Percentiles rank a stretch among this genome's conserved stretches.
phyloP scores from a whole-genome alignment of 2,329 filamentous ascomycete genomes.

The Cladobotryum protrusum region DNA sequence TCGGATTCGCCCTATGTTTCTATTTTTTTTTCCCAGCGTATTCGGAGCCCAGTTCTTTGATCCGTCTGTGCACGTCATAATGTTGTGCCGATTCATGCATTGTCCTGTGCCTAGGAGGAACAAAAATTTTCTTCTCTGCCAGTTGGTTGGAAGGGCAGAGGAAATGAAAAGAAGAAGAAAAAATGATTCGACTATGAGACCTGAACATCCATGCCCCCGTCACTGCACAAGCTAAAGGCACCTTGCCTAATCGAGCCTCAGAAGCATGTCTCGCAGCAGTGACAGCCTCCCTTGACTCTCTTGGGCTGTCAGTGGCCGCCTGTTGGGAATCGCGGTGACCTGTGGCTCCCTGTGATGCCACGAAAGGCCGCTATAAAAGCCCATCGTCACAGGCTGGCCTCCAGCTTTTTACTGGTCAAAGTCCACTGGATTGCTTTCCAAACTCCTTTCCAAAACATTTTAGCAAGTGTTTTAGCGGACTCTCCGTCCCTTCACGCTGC shows the following conservation, averaged over 20 bases:
- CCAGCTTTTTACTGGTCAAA: background rate
- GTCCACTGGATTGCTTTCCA: too few species aligned
- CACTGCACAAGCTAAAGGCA: too few species aligned
- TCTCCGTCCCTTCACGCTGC: too few species aligned
- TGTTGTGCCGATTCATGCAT: too few species aligned
- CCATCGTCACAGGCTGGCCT: background rate
- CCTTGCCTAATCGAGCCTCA: slow-evolving; percentile 6
- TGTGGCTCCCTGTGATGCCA: slow-evolving; percentile 1
- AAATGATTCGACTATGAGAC: background rate
- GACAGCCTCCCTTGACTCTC: background rate
- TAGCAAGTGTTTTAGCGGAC: too few species aligned
- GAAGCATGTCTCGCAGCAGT: slow-evolving; percentile 11
- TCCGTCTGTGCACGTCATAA: too few species aligned
- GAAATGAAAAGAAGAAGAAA: too few species aligned
- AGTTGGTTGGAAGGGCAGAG: background rate
- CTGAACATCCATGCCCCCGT: background rate
- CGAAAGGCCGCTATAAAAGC: background rate
- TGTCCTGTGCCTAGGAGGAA: too few species aligned
- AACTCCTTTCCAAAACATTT: too few species aligned
- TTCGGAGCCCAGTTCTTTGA: background rate
- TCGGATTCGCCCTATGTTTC: background rate
- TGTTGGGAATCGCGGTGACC: too few species aligned
- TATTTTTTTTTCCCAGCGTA: too few species aligned
- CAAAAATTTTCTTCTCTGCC: background rate
- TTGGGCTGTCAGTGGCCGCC: too few species aligned